Percentiles rank a stretch among this genome's conserved stretches.
Conservation (phyloP, 2,329 filamentous ascomycete species). For the Diaporthe ilicicola region DNA sequence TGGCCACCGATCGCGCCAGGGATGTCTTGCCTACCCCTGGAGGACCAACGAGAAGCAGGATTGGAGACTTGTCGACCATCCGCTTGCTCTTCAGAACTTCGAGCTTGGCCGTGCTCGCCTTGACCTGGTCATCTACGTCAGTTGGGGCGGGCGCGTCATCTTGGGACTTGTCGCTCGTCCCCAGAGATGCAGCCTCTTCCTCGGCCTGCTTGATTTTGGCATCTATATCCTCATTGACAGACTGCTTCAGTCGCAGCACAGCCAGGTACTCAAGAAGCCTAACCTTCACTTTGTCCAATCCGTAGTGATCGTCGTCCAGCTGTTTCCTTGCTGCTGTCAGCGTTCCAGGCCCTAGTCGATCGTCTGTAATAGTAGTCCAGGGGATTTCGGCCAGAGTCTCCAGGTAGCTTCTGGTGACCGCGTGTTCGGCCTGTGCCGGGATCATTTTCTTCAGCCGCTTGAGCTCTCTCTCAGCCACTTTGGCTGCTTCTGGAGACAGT, state of each 20-base stretch:
- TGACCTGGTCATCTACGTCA: slow-evolving; percentile 45
- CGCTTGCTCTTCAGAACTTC: slow-evolving; percentile 81
- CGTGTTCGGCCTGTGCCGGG: slow-evolving; percentile 94
- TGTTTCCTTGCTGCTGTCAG: slow-evolving; percentile 84
- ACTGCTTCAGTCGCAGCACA: slow-evolving; percentile 94
- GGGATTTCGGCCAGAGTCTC: slow-evolving; percentile 95
- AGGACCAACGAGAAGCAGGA: slow-evolving; percentile 90
- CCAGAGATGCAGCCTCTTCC: slow-evolving; percentile 59
- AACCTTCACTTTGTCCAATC: slow-evolving; percentile 97
- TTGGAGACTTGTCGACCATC: slow-evolving; percentile 94
- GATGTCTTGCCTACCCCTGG: slow-evolving; percentile 97
- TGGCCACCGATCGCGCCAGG: slow-evolving; percentile 90
- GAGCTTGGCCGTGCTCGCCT: slow-evolving; percentile 68
- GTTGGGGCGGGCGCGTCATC: background rate
- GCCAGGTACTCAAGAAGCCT: slow-evolving; percentile 93
- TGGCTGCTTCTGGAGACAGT: slow-evolving; percentile 83
- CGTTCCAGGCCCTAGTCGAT: slow-evolving; percentile 84
- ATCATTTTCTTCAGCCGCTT: slow-evolving; percentile 94
- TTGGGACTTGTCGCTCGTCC: slow-evolving; percentile 47
- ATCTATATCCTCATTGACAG: slow-evolving; percentile 84
- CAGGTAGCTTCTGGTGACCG: slow-evolving; percentile 90
- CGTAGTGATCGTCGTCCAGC: slow-evolving; percentile 95
- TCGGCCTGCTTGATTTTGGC: slow-evolving; percentile 76
- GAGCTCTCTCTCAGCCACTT: slow-evolving; percentile 89
- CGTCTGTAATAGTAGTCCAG: slow-evolving; percentile 85